A percentile compares a stretch with the other conserved stretches of the same genome.
Conservation (phyloP, 164 flowering plant genomes). For the Santalum album region DNA sequence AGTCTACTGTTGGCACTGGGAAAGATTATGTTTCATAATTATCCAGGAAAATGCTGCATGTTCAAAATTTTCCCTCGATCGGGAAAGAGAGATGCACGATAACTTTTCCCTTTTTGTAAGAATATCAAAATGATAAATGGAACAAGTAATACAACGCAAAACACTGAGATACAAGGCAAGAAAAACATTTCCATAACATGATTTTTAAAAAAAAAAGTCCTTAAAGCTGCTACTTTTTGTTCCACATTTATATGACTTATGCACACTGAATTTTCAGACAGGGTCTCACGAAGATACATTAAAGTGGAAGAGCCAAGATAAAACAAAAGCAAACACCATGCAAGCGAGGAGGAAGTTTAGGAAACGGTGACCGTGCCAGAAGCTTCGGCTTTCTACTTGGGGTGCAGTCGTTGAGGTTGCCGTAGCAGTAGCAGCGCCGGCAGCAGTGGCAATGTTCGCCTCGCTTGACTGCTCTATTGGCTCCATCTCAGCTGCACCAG, state of each 20-base stretch:
- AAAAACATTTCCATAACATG: too few species aligned
- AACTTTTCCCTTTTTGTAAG: too few species aligned
- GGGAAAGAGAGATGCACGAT: too few species aligned
- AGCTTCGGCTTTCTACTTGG: slow-evolving; percentile 39
- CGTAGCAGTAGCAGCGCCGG: too few species aligned
- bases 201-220: background rate
- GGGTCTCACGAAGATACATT: slow-evolving; percentile 47
- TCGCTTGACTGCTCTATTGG: background rate
- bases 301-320: slow-evolving; percentile 97
- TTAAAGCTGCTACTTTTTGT: too few species aligned
- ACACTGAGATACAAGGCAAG: too few species aligned
- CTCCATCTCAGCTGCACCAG: slow-evolving; percentile 42
- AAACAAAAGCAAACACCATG: slow-evolving; percentile 84
- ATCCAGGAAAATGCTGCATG: too few species aligned
- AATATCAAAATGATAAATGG: too few species aligned
- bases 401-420: slow-evolving; percentile 21
- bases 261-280: background rate
- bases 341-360: slow-evolving; percentile 83
- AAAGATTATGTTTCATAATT: too few species aligned
- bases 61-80: too few species aligned
- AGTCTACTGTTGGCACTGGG: too few species aligned
- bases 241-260: background rate
- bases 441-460: background rate
- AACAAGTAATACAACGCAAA: too few species aligned
- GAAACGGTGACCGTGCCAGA: slow-evolving; percentile 78